A percentile compares a stretch with the other conserved stretches of the same genome.
Evolutionary conservation across 352 stramenopile species (phyloP).

Genomic region (Pythium diclinum): DNA sequence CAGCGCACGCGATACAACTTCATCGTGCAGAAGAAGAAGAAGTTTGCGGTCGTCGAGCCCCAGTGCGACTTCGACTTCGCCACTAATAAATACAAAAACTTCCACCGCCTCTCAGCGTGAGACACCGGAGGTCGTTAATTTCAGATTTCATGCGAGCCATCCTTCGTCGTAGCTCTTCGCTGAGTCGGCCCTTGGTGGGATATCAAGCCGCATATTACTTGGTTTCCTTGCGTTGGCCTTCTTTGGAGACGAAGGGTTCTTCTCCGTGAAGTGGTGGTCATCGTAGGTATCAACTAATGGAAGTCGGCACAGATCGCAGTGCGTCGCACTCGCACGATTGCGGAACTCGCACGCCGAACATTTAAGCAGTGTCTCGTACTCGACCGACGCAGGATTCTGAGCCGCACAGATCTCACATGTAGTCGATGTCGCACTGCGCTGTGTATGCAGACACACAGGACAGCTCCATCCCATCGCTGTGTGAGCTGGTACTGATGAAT

Average conservation of each 20-base stretch:
- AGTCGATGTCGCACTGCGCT: conserved; percentile 38
- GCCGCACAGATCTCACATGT: conserved; percentile 74
- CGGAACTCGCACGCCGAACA: conserved; percentile 65
- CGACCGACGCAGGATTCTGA: conserved; percentile 55
- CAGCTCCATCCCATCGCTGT: conserved; percentile 43
- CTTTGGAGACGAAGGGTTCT: background rate
- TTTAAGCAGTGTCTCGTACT: conserved; percentile 50
- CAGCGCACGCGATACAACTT: conserved; percentile 77
- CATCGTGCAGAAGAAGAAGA: conserved; percentile 83
- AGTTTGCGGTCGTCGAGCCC: conserved; percentile 52
- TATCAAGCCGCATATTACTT: conserved; percentile 16
- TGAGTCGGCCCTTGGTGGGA: background rate
- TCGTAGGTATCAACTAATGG: conserved; percentile 17
- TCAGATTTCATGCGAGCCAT: conserved; percentile 18
- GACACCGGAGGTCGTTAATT: background rate
- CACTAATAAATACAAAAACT: conserved; percentile 79
- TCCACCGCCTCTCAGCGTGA: conserved; percentile 31
- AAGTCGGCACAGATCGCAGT: conserved; percentile 62
- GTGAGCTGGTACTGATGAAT: background rate
- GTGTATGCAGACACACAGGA: conserved; percentile 66
- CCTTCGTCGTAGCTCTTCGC: conserved; percentile 35
- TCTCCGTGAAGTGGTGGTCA: background rate
- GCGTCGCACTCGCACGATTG: conserved; percentile 42
- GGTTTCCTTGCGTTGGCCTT: conserved; percentile 9
- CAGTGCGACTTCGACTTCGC: conserved; percentile 78